A percentile compares a stretch with the other conserved stretches of the same genome.
Conservation (phyloP, 345 rosid species). For the Iberis pinnata region DNA sequence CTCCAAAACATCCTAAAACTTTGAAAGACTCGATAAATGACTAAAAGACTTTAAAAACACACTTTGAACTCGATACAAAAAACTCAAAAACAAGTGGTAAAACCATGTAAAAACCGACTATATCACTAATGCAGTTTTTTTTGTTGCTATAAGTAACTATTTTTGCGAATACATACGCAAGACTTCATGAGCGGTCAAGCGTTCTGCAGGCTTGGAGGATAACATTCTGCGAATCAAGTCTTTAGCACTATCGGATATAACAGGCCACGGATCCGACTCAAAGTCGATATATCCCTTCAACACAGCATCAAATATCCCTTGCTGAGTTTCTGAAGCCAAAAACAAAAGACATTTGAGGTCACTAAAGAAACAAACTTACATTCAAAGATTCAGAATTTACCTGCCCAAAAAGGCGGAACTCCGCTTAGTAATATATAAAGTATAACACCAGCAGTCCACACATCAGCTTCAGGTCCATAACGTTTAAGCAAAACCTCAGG, state of each 20-base stretch:
- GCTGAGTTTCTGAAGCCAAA: not conserved
- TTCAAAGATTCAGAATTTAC: not conserved
- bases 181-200: not conserved
- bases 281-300: not conserved
- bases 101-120: no score
- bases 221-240: not conserved
- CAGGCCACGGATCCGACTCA: not conserved
- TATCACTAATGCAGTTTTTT: no score
- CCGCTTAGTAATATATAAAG: not conserved
- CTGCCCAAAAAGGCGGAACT: not conserved
- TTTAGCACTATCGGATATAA: not conserved
- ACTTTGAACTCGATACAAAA: no score
- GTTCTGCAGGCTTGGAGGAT: not conserved
- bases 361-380: no score
- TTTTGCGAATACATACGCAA: not conserved
- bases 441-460: conserved; percentile 11
- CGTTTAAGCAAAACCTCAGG: conserved; percentile 1
- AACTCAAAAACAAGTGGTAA: no score
- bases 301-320: not conserved
- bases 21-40: no score
- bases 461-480: conserved; percentile 8
- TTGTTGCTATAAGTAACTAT: no score
- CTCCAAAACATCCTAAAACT: no score
- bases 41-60: no score
- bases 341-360: not conserved